Percentiles rank a stretch among this genome's conserved stretches.
Conservation (phyloP, 2,329 filamentous ascomycete species). For the Aspergillus pseudoterreus region DNA sequence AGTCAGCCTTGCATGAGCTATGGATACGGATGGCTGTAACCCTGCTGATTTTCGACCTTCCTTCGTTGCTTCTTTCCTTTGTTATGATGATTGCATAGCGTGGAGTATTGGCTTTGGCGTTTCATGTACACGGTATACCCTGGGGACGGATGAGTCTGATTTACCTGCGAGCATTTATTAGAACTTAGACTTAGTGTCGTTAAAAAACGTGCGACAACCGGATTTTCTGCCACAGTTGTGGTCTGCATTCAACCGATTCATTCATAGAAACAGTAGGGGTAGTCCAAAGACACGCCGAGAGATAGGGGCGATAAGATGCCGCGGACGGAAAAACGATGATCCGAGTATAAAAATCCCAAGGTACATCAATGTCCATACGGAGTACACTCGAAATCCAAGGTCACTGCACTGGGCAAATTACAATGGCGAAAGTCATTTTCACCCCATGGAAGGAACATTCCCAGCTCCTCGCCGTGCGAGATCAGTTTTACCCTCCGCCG, state of each 20-base stretch:
- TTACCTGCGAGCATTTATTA: slow-evolving; percentile 11
- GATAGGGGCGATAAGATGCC: background rate
- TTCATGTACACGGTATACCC: slow-evolving; percentile 27
- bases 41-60: slow-evolving; percentile 3
- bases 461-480: slow-evolving; percentile 35
- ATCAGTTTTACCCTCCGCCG: slow-evolving; percentile 37
- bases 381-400: background rate
- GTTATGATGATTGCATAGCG: slow-evolving; percentile 29
- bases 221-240: background rate
- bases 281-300: too few relatives aligned
- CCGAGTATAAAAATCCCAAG: slow-evolving; percentile 19
- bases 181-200: slow-evolving; percentile 6
- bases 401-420: background rate
- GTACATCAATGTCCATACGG: background rate
- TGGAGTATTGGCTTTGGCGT: slow-evolving; percentile 24
- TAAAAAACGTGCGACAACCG: slow-evolving; percentile 3
- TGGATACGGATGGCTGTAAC: slow-evolving; percentile 32
- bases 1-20: slow-evolving; percentile 32
- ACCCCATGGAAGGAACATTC: slow-evolving; percentile 40
- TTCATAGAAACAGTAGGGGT: too few relatives aligned
- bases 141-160: slow-evolving; percentile 13
- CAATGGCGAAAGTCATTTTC: slow-evolving; percentile 40
- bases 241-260: too few relatives aligned
- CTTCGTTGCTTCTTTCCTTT: slow-evolving; percentile 10
- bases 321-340: slow-evolving; percentile 15